Evolutionary conservation across 805 yeast species (phyloP).

Genomic region (Clavispora santaluciae): DNA sequence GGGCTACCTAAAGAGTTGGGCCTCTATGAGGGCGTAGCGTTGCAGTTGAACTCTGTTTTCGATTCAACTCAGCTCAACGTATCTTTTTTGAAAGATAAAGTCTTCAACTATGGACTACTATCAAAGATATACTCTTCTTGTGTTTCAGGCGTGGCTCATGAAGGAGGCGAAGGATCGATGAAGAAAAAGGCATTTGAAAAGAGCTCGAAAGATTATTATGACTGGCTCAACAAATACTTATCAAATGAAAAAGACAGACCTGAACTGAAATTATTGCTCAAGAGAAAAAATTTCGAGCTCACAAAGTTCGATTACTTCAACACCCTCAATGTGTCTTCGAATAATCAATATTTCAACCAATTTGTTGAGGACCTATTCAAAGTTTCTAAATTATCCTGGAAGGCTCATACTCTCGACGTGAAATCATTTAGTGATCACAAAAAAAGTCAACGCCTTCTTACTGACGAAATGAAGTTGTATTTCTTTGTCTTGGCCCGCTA

Average conservation of each 20-base stretch:
- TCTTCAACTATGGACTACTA: constrained; percentile 25
- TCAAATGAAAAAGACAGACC: constrained; percentile 42
- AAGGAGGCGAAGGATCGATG: constrained; percentile 20
- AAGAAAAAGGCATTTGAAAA: constrained; percentile 33
- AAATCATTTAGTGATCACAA: constrained; percentile 13
- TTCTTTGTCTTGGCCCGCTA: constrained; percentile 31
- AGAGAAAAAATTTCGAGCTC: constrained; percentile 37
- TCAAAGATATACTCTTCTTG: constrained; percentile 22
- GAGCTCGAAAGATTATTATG: constrained; percentile 38
- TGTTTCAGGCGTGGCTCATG: constrained; percentile 6
- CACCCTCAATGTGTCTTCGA: constrained; percentile 31
- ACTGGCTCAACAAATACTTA: constrained; percentile 40
- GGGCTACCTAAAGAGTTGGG: constrained; percentile 19
- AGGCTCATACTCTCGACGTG: constrained; percentile 8
- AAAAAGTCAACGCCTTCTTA: constrained; percentile 14
- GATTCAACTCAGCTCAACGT: constrained; percentile 31
- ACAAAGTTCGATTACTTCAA: constrained; percentile 44
- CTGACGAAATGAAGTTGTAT: constrained; percentile 26
- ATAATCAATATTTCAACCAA: constrained; percentile 38
- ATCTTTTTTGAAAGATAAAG: constrained; percentile 21
- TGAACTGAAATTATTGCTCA: constrained; percentile 32
- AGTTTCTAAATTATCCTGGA: constrained; percentile 21
- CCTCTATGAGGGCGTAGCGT: constrained; percentile 23
- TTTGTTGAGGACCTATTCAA: constrained; percentile 34
- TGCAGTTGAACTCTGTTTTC: constrained; percentile 21